A percentile compares a stretch with the other conserved stretches of the same genome.
Evolutionary conservation across 2,329 filamentous ascomycete genomes (phyloP).

Genomic region (Diaporthe citrichinensis): DNA sequence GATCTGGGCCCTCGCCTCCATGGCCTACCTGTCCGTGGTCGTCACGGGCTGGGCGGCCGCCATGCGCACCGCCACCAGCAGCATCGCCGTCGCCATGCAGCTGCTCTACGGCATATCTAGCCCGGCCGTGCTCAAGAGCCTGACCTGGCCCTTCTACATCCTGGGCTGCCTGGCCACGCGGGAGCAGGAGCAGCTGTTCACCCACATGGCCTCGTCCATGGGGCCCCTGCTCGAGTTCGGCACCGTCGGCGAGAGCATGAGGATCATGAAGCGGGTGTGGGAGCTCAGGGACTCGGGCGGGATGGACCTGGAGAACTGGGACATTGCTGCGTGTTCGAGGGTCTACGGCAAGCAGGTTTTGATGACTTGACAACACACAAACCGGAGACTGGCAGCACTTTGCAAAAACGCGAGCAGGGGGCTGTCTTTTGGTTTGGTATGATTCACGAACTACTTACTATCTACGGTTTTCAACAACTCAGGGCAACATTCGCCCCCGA

Average conservation of each 20-base stretch:
- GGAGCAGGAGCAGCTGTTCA: constrained; percentile 46
- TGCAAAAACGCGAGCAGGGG: neutral
- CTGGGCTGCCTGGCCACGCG: constrained; percentile 47
- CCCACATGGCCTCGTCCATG: constrained; percentile 44
- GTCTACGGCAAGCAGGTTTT: constrained; percentile 43
- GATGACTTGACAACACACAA: constrained; percentile 20
- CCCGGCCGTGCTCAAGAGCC: constrained; percentile 46
- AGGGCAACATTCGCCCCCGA: neutral
- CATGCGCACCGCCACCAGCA: constrained; percentile 43
- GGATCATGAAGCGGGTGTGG: constrained; percentile 47
- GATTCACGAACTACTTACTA: constrained; percentile 21
- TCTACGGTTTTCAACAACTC: constrained; percentile 14
- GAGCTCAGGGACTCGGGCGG: constrained; percentile 39
- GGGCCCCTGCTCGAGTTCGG: constrained; percentile 47
- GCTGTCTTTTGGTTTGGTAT: neutral
- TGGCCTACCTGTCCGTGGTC: constrained; percentile 47
- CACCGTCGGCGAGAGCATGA: constrained; percentile 45
- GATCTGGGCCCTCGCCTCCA: constrained; percentile 48
- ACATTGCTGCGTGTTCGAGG: constrained; percentile 47
- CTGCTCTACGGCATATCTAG: constrained; percentile 44
- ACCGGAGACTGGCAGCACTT: neutral
- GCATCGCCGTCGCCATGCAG: constrained; percentile 44
- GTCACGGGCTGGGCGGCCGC: constrained; percentile 46
- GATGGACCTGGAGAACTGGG: constrained; percentile 45
- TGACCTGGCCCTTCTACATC: constrained; percentile 49